Percentiles rank a stretch among this genome's conserved stretches.
Conservation (phyloP, 805 yeast genomes). For the Teunomyces aglyptinius region DNA sequence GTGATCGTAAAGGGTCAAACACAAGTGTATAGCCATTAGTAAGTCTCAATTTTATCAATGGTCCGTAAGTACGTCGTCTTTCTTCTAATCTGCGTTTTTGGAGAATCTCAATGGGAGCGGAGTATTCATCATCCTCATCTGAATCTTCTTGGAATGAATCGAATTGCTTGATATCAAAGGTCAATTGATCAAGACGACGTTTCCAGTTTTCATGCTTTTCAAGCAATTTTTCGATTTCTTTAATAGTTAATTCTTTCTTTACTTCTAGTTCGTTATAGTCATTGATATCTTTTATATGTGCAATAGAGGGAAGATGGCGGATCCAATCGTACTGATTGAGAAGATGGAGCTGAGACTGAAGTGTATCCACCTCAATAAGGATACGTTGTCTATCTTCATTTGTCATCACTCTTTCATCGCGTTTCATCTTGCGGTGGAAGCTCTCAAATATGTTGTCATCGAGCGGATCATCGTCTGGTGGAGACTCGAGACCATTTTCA, state of each 20-base stretch:
- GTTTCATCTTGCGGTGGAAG: conserved; percentile 59
- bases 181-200: conserved; percentile 26
- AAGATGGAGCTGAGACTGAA: conserved; percentile 43
- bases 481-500: neutral
- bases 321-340: conserved; percentile 47
- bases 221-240: conserved; percentile 42
- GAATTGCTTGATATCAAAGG: conserved; percentile 20
- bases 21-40: conserved; percentile 36
- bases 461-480: conserved; percentile 37
- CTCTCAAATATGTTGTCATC: conserved; percentile 40
- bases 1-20: conserved; percentile 38
- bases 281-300: conserved; percentile 46
- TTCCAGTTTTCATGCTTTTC: conserved; percentile 40
- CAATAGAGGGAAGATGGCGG: conserved; percentile 43
- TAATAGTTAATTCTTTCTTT: conserved; percentile 53
- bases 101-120: conserved; percentile 22
- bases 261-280: conserved; percentile 50
- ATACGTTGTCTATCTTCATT: conserved; percentile 53
- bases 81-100: conserved; percentile 20
- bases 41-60: conserved; percentile 34
- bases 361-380: conserved; percentile 55
- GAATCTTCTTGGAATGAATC: conserved; percentile 11
- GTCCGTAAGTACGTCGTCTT: conserved; percentile 31
- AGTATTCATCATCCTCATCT: conserved; percentile 26
- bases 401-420: conserved; percentile 61